phyloP scores from a whole-genome alignment of 768 basidiomycete genomes.

The Xerocomus brunneocitrinus region DNA sequence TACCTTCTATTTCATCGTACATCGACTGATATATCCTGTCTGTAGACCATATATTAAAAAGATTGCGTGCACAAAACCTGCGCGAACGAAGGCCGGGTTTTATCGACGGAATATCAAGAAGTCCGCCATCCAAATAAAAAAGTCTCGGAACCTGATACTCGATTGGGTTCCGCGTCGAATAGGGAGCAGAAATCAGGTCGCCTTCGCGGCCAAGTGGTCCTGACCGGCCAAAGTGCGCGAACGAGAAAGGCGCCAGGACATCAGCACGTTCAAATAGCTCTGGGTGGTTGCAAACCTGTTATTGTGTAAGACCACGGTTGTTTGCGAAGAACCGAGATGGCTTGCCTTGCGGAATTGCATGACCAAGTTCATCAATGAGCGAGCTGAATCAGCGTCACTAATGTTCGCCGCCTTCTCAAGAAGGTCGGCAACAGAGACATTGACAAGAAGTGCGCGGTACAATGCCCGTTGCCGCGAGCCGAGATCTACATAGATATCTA shows the following conservation, averaged over 20 bases:
- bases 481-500: constrained; percentile 90
- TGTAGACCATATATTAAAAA: constrained; percentile 89
- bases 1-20: constrained; percentile 52
- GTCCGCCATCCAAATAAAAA: constrained; percentile 72
- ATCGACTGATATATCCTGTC: constrained; percentile 75
- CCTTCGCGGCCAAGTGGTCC: constrained; percentile 83
- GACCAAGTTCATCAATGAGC: constrained; percentile 96
- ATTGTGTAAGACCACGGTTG: constrained; percentile 3
- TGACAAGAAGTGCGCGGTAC: constrained; percentile 85
- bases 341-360: constrained; percentile 98
- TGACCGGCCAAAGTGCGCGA: constrained; percentile 75
- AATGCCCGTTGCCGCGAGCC: constrained; percentile 88
- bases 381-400: constrained; percentile 86
- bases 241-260: constrained; percentile 89
- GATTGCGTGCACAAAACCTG: constrained; percentile 51
- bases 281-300: constrained; percentile 93
- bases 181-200: constrained; percentile 76
- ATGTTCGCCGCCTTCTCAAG: constrained; percentile 89
- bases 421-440: constrained; percentile 92
- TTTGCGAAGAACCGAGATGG: constrained; percentile 1
- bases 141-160: constrained; percentile 70
- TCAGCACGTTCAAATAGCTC: constrained; percentile 97
- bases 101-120: constrained; percentile 61
- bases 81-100: constrained; percentile 44
- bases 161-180: constrained; percentile 87